A percentile compares a stretch with the other conserved stretches of the same genome.
Evolutionary conservation across 2,329 filamentous ascomycete genomes (phyloP).

Genomic region (Penicillium hordei): DNA sequence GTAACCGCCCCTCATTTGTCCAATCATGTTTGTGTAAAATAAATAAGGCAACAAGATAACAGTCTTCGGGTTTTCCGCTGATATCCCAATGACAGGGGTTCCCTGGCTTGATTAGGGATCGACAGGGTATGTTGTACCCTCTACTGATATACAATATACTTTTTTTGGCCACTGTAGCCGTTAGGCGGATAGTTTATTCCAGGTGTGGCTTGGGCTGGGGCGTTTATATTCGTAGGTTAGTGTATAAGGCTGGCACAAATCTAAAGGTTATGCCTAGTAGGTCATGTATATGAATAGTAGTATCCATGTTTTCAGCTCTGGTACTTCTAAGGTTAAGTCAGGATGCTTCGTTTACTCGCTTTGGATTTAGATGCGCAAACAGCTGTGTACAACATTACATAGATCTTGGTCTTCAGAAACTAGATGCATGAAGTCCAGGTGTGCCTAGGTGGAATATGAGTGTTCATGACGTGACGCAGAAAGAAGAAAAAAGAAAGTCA

Average conservation of each 20-base stretch:
- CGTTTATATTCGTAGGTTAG: neutral
- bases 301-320: neutral
- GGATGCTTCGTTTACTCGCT: neutral
- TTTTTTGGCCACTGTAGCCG: neutral
- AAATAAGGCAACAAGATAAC: too few relatives aligned
- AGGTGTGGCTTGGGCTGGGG: neutral
- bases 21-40: too few relatives aligned
- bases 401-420: neutral
- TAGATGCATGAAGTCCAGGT: neutral
- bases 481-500: neutral
- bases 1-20: too few relatives aligned
- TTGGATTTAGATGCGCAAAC: neutral
- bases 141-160: neutral
- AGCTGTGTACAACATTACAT: too few relatives aligned
- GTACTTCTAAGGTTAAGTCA: too few relatives aligned
- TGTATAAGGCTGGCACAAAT: neutral
- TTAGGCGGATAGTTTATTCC: neutral
- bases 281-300: too few relatives aligned
- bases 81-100: neutral
- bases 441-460: too few relatives aligned
- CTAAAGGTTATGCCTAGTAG: too few relatives aligned
- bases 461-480: neutral
- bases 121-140: neutral
- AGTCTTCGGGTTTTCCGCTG: too few relatives aligned
- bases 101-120: neutral